Evolutionary conservation across 1,284 basidiomycete species (phyloP).

Genomic region (Ganoderma resinaceum): DNA sequence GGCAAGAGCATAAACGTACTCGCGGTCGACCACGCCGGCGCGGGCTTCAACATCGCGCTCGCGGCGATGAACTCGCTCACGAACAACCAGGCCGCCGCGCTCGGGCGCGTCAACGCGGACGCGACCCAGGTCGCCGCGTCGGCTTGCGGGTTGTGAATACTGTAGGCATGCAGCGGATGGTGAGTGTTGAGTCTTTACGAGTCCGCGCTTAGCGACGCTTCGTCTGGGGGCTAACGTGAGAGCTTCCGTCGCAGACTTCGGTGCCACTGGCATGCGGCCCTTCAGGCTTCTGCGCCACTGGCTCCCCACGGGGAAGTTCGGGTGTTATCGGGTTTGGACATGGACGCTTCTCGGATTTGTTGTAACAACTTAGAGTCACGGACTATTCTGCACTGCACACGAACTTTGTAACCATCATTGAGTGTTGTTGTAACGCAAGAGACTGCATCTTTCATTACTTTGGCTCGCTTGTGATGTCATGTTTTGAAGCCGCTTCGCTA

Average conservation of each 20-base stretch:
- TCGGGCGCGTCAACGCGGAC: constrained; percentile 36
- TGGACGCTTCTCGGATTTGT: constrained; percentile 14
- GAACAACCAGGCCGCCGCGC: constrained; percentile 31
- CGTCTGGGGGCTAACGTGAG: not conserved
- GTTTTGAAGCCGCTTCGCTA: too few relatives aligned
- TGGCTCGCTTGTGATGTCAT: too few relatives aligned
- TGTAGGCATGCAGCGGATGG: not conserved
- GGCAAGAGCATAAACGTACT: constrained; percentile 47
- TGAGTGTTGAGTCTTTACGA: not conserved
- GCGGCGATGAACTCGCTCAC: constrained; percentile 41
- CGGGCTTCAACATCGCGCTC: constrained; percentile 49
- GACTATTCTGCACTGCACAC: not conserved
- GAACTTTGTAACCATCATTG: not conserved
- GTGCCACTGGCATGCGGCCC: too few relatives aligned
- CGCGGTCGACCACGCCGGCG: constrained; percentile 49
- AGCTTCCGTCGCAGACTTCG: too few relatives aligned
- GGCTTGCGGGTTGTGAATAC: constrained; percentile 36
- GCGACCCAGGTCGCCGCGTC: constrained; percentile 33
- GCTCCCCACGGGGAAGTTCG: constrained; percentile 6
- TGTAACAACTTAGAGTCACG: not conserved
- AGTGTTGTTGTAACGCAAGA: not conserved
- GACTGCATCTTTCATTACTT: not conserved
- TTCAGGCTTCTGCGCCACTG: too few relatives aligned
- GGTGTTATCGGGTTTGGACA: constrained; percentile 13
- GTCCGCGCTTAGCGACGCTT: not conserved